Percentiles rank a stretch among this genome's conserved stretches.
phyloP scores from a whole-genome alignment of 305 asterid species.

The Petunia hybrid region DNA sequence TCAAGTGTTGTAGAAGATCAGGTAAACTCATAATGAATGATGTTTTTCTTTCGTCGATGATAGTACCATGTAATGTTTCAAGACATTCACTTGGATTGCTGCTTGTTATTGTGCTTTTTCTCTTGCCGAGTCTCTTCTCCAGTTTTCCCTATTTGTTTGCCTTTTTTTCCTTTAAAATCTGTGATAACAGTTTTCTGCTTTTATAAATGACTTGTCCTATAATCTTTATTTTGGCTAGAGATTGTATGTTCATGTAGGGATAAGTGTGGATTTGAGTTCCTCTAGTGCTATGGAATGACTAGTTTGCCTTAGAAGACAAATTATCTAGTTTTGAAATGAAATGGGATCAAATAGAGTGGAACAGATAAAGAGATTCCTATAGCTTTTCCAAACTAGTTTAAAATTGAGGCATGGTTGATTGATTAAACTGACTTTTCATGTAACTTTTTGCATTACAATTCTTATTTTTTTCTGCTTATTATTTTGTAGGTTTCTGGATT shows the following conservation, averaged over 20 bases:
- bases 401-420: not conserved
- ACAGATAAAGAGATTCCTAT: not conserved
- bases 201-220: not conserved
- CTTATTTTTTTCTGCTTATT: not conserved
- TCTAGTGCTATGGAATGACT: not conserved
- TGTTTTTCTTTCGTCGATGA: not conserved
- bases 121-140: not conserved
- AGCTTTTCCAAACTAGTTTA: not conserved
- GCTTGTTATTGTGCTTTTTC: constrained; percentile 1
- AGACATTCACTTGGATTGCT: not conserved
- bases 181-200: not conserved
- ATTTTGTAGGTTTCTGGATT: not conserved
- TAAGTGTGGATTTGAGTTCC: not conserved
- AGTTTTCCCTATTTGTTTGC: constrained; percentile 9
- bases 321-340: not conserved
- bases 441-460: not conserved
- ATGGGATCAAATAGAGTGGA: not conserved
- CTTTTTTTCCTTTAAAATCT: not conserved
- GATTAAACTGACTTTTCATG: not conserved
- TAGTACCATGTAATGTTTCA: not conserved
- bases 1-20: not conserved
- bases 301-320: not conserved
- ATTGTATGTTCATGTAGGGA: not conserved
- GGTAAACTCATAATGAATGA: not conserved
- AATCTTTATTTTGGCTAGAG: constrained; percentile 2